phyloP scores from a whole-genome alignment of 2,329 filamentous ascomycete species.

The Akanthomyces lecanii region DNA sequence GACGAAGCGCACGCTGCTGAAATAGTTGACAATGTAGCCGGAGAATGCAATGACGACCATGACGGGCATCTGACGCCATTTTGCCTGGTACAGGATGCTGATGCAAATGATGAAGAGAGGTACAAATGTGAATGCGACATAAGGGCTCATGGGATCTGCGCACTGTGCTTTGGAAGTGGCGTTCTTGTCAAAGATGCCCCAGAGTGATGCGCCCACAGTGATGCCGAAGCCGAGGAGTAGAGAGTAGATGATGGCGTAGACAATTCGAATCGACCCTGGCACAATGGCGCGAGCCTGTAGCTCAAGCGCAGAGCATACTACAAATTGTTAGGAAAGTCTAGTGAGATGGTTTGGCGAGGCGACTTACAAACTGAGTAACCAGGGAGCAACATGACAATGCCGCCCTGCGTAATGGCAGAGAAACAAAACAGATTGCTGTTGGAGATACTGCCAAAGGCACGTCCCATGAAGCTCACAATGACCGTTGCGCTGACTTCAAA shows the following conservation, averaged over 20 bases:
- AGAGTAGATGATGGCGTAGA: slow-evolving; percentile 71
- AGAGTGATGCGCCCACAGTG: slow-evolving; percentile 61
- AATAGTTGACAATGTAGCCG: slow-evolving; percentile 75
- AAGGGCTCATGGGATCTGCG: slow-evolving; percentile 37
- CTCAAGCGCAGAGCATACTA: slow-evolving; percentile 51
- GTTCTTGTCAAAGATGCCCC: slow-evolving; percentile 54
- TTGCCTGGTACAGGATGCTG: slow-evolving; percentile 73
- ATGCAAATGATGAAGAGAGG: slow-evolving; percentile 69
- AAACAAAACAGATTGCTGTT: slow-evolving; percentile 56
- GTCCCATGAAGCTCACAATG: slow-evolving; percentile 57
- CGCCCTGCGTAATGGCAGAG: slow-evolving; percentile 59
- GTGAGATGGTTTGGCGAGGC: neutral
- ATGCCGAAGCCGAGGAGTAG: slow-evolving; percentile 70
- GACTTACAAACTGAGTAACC: slow-evolving; percentile 56
- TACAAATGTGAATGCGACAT: slow-evolving; percentile 65
- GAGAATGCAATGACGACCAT: slow-evolving; percentile 71
- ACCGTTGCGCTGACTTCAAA: slow-evolving; percentile 61
- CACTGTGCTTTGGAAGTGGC: slow-evolving; percentile 45
- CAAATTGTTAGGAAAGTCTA: slow-evolving; percentile 11
- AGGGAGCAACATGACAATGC: slow-evolving; percentile 62
- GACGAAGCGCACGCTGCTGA: slow-evolving; percentile 60
- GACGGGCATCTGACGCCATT: slow-evolving; percentile 73
- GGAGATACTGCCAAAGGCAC: slow-evolving; percentile 58
- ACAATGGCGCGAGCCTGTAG: slow-evolving; percentile 66
- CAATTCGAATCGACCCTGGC: slow-evolving; percentile 67